A percentile compares a stretch with the other conserved stretches of the same genome.
Conservation (phyloP, 768 basidiomycete species). For the Naganishia friedmannii region DNA sequence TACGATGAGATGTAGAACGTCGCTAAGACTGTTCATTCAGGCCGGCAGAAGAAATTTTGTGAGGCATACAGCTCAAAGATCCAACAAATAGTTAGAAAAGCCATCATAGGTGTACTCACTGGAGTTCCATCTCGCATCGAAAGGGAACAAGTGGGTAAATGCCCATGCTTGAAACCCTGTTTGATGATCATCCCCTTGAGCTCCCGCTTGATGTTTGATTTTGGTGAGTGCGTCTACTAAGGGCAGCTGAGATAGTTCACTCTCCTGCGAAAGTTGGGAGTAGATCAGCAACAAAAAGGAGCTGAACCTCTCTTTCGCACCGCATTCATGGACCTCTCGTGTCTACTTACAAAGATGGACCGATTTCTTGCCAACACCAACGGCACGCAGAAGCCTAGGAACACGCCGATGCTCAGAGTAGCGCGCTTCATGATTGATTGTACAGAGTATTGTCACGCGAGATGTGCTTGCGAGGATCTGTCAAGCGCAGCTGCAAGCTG, state of each 20-base stretch:
- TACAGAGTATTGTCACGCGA: neutral
- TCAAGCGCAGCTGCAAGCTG: neutral
- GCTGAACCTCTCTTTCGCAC: neutral
- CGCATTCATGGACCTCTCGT: neutral
- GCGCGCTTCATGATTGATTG: constrained; percentile 2
- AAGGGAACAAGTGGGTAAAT: constrained; percentile 27
- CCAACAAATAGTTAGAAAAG: neutral
- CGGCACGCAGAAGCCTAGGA: constrained; percentile 3
- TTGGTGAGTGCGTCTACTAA: neutral
- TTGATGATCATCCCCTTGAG: neutral
- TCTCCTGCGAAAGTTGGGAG: neutral
- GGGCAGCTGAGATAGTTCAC: neutral
- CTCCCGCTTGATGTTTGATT: constrained; percentile 7
- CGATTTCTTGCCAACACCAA: neutral
- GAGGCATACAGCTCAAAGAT: neutral
- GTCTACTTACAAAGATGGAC: constrained; percentile 10
- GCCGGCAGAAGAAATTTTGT: neutral
- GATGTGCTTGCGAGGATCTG: neutral
- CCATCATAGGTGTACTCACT: constrained; percentile 7
- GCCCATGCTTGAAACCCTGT: constrained; percentile 26
- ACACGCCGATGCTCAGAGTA: neutral
- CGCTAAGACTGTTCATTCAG: constrained; percentile 61
- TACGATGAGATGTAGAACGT: constrained; percentile 97
- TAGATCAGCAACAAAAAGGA: neutral
- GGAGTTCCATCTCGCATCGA: constrained; percentile 30